Evolutionary conservation across 2,329 filamentous ascomycete species (phyloP).

Genomic region (Trichoderma hamatum): DNA sequence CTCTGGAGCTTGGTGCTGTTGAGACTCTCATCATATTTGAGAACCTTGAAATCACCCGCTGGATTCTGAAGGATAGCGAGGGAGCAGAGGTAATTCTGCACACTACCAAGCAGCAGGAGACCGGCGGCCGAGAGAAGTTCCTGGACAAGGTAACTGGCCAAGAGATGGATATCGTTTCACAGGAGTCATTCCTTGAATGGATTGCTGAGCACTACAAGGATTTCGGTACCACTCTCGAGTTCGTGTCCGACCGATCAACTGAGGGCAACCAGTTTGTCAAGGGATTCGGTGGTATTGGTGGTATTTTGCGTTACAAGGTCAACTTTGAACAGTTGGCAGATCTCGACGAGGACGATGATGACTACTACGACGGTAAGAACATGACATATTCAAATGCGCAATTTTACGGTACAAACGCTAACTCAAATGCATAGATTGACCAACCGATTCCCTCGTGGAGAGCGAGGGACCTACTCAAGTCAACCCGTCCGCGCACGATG

Average conservation of each 20-base stretch:
- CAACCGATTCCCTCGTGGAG: constrained; percentile 80
- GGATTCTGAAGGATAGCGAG: constrained; percentile 78
- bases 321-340: constrained; percentile 99
- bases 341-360: constrained; percentile 81
- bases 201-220: constrained; percentile 98
- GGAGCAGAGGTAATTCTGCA: constrained; percentile 77
- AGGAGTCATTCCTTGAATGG: constrained; percentile 97
- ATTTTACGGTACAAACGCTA: not conserved
- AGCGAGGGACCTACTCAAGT: constrained; percentile 82
- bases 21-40: constrained; percentile 96
- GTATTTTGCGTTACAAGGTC: constrained; percentile 97
- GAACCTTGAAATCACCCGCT: constrained; percentile 93
- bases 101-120: constrained; percentile 79
- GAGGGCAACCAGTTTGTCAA: constrained; percentile 99
- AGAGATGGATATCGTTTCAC: constrained; percentile 92
- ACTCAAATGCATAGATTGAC: constrained; percentile 68
- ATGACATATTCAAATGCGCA: not conserved
- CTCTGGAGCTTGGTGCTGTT: constrained; percentile 90
- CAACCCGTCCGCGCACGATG: constrained; percentile 50
- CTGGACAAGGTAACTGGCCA: constrained; percentile 94
- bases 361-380: constrained; percentile 74
- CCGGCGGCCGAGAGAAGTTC: constrained; percentile 75
- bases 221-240: constrained; percentile 93
- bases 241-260: constrained; percentile 94
- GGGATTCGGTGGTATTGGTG: constrained; percentile 97